Base-by-base conservation (phyloP, 345 rosid species). In the Linum lewisii region DNA sequence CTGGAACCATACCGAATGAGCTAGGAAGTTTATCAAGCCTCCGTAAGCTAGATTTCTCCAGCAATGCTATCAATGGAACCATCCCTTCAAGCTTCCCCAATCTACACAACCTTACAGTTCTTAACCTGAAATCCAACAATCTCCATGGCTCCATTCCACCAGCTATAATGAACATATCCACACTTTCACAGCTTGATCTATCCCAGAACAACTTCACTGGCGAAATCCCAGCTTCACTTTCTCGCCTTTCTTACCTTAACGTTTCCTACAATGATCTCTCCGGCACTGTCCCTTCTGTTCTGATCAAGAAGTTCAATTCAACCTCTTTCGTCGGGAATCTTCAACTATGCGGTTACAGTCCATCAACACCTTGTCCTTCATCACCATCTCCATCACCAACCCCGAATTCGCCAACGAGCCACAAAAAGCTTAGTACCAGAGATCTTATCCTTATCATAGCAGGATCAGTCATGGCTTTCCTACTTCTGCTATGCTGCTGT, bases 391-490 rank as follows among this genome's bases (percentile, higher is more conserved):
- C 65, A 1, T 23, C 65, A 5, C 62, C 57, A 20, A n/a, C 67
- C 21, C 52, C 62, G 10, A 59, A 60, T 20, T 19, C 1, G 26
- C 26, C 19, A 1, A 89, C 4, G 14, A 19, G 2, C 7, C 4
- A 52, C 11, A 9, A 19, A 0, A 82, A 74, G 59, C 85, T 88
- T 61, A 83, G 82, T n/a, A 67, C 75, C 49, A 88, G 81, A 59
- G 97, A 92, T 71, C 69, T 88, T 22, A 78, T 84, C 54, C 88
- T 88, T 59, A 88, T 92, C 57, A 87, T 77, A 54, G 82, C 78
- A 0, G 98, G 95, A 54, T 75, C 78, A 45, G 88, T 92, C 57
- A 74, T 86, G 16, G 79, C 72, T 29, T 32, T 81, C 52, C 66
- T 88, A 22, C 78, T 92, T 23, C 38, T 86, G 11, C 45, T 86